These are phyloP conservation scores for Triticum monococcum DNA, from an alignment of 176 grass and related monocot species.

Conservation along the genomic window DNA sequence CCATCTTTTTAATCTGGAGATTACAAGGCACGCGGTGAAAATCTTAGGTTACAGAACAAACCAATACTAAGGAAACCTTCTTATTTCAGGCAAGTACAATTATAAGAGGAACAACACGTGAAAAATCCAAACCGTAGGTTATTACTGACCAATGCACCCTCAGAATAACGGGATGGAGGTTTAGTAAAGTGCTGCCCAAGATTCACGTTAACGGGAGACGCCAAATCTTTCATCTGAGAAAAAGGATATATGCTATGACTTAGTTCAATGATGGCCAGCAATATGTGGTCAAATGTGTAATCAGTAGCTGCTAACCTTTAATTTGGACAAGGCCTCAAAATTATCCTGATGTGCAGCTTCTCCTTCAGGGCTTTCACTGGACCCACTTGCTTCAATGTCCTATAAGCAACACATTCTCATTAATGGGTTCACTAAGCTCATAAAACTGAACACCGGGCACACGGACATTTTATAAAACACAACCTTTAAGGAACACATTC, in stretches of 20 bases:
- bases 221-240: conserved; percentile 57
- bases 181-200: conserved; percentile 74
- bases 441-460: conserved; percentile 7
- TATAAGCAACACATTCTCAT: conserved; percentile 30
- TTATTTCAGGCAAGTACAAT: conserved; percentile 15
- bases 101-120: conserved; percentile 20
- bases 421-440: conserved; percentile 14
- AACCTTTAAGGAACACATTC: not conserved
- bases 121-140: conserved; percentile 27
- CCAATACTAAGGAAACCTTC: conserved; percentile 1
- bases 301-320: conserved; percentile 45
- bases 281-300: conserved; percentile 11
- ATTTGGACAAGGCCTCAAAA: conserved; percentile 52
- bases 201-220: conserved; percentile 62
- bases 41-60: conserved; percentile 9
- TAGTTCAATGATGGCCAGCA: conserved; percentile 14
- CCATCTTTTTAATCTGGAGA: conserved; percentile 88
- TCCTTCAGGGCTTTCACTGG: conserved; percentile 19
- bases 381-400: conserved; percentile 49
- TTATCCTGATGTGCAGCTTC: conserved; percentile 33
- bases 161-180: conserved; percentile 83
- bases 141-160: conserved; percentile 72
- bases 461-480: not conserved
- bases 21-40: not conserved
- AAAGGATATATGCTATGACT: conserved; percentile 39